Evolutionary conservation across 1,139 yeast species (phyloP).

Genomic region (Suhomyces ambrosiae): DNA sequence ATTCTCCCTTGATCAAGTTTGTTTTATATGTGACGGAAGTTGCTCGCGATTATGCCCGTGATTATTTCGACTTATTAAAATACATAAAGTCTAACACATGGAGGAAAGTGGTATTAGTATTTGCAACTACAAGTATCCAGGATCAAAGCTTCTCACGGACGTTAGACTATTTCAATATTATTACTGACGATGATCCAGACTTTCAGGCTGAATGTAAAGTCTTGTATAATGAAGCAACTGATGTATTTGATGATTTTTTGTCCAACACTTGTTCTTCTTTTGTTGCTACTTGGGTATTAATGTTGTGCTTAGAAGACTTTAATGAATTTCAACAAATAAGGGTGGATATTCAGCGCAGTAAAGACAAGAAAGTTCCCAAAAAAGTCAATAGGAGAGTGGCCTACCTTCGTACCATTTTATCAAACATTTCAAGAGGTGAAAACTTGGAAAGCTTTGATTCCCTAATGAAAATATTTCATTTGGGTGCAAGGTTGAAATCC

Average conservation of each 20-base stretch:
- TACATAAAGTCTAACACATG: conserved; percentile 54
- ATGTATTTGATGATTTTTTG: conserved; percentile 32
- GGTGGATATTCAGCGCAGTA: too few species aligned
- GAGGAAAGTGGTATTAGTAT: conserved; percentile 54
- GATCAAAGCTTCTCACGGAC: conserved; percentile 64
- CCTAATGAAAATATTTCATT: conserved; percentile 42
- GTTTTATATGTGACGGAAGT: conserved; percentile 45
- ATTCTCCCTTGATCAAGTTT: conserved; percentile 54
- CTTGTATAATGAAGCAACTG: conserved; percentile 37
- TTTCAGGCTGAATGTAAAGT: conserved; percentile 29
- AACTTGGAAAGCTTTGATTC: conserved; percentile 49
- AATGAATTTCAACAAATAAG: conserved; percentile 22
- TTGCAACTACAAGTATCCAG: conserved; percentile 50
- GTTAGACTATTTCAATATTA: conserved; percentile 41
- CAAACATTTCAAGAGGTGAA: conserved; percentile 35
- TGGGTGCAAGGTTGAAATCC: conserved; percentile 42
- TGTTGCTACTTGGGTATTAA: conserved; percentile 39
- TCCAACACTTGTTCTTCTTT: conserved; percentile 27
- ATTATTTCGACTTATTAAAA: conserved; percentile 42
- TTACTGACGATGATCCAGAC: conserved; percentile 31
- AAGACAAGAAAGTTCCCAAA: neutral
- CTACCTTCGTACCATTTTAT: conserved; percentile 36
- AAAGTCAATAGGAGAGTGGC: conserved; percentile 39
- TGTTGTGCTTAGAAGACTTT: conserved; percentile 42
- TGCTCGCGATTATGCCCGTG: conserved; percentile 39